These are phyloP conservation scores for Xylaria sp. DNA, from an alignment of 2,329 filamentous ascomycete genomes.

Conservation along the genomic window DNA sequence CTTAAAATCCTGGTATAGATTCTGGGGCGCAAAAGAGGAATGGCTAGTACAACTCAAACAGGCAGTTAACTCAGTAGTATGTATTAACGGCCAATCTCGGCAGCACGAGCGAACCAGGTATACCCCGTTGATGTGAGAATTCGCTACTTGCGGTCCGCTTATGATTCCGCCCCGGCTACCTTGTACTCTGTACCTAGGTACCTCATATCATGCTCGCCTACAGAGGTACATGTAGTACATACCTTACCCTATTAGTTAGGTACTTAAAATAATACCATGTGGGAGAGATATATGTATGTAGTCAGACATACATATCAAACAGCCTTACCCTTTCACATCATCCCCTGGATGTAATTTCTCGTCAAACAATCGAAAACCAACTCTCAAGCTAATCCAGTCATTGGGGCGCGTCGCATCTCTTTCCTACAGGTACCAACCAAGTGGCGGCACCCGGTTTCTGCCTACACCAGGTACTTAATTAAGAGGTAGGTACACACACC, in stretches of 20 bases:
- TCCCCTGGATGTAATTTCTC: constrained; percentile 28
- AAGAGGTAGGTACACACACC: background rate
- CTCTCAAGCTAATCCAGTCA: constrained; percentile 3
- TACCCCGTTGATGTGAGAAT: background rate
- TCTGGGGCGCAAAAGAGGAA: background rate
- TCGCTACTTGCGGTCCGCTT: constrained; percentile 11
- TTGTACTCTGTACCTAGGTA: background rate
- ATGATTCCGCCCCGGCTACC: background rate
- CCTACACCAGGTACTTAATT: background rate
- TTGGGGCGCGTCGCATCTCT: constrained; percentile 14
- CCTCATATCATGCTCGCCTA: background rate
- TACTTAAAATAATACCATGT: constrained; percentile 8
- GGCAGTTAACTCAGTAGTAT: background rate
- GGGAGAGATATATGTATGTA: background rate
- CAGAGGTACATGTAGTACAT: too few species aligned
- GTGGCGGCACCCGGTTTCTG: background rate
- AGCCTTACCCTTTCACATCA: constrained; percentile 17
- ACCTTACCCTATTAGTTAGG: too few species aligned
- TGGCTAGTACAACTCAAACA: background rate
- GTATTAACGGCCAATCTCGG: constrained; percentile 27
- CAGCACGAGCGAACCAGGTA: background rate
- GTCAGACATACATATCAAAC: constrained; percentile 10
- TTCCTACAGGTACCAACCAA: background rate
- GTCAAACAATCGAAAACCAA: too few species aligned
- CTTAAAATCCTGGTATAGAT: background rate